Conservation (phyloP, 768 basidiomycete species). For the Lactifluus hygrophoroides region DNA sequence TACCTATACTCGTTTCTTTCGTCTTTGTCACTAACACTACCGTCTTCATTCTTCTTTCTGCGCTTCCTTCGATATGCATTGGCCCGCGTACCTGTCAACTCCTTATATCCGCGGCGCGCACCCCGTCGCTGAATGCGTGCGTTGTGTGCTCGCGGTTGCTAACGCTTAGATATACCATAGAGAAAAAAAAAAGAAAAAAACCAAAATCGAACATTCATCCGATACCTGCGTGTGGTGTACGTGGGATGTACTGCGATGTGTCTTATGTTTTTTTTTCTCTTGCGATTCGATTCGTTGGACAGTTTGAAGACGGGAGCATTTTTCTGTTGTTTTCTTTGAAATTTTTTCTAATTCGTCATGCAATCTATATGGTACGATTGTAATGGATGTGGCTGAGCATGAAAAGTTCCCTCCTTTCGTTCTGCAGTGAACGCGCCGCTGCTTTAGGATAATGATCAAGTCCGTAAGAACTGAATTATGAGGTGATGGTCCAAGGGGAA, state of each 20-base stretch:
- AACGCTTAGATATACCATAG: slow-evolving; percentile 17
- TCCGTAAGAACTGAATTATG: neutral
- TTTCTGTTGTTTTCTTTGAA: neutral
- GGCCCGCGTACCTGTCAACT: neutral
- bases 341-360: slow-evolving; percentile 5
- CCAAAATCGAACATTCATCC: slow-evolving; percentile 4
- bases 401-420: neutral
- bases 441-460: neutral
- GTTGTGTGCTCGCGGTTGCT: neutral
- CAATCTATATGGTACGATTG: slow-evolving; percentile 17
- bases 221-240: slow-evolving; percentile 3
- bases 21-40: slow-evolving; percentile 8
- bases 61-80: slow-evolving; percentile 6
- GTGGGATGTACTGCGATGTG: slow-evolving; percentile 2
- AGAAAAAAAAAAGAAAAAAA: neutral
- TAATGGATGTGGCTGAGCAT: slow-evolving; percentile 9
- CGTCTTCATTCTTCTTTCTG: neutral
- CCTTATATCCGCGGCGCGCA: neutral
- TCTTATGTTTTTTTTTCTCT: slow-evolving; percentile 1
- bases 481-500: neutral
- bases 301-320: neutral
- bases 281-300: slow-evolving; percentile 5
- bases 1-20: slow-evolving; percentile 1
- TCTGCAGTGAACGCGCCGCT: neutral
- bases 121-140: neutral